Evolutionary conservation across 2,329 filamentous ascomycete species (phyloP), one percentile per base, ranked within the genome.

Genomic region (Aspergillus japonicus): DNA sequence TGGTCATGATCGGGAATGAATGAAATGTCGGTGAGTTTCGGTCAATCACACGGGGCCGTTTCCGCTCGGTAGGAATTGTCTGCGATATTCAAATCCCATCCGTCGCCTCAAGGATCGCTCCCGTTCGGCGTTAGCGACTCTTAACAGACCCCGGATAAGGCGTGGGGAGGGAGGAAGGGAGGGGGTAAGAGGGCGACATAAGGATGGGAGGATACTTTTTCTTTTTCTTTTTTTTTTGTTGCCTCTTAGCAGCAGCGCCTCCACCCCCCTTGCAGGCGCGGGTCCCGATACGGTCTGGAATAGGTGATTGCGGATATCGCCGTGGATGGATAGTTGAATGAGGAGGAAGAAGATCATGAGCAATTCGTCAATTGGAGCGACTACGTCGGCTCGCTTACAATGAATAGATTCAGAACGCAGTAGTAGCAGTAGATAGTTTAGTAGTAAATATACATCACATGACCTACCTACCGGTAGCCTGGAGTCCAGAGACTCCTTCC

Each of bases 221-320:
- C 11, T 19, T 42, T 42, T 42, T 42, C 0, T n/a, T n/a, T 42
- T 42, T 6, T 16, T 16, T 42, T n/a, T n/a, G 2, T 6, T 42
- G 11, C 14, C 14, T 2, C 4, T 44, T 19, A 44, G n/a, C 39
- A 44, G 39, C 39, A 16, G 6, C 12, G 11, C 12, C 35, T 23
- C 23, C 23, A 23, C 12, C 23, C 52, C 26, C 52, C 52, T 47
- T 54, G 52, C 52, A 54, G 52, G 52, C 33, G 21, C 26, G 31
- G 42, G 52, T 44, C 47, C 47, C 39, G 24, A 54, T 47, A 47
- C 52, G 39, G 52, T 54, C 52, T 54, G 52, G 39, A 54, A 54
- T 54, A 54, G 52, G 52, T 19, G 35, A 47, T 31, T 47, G 52
- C 39, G 35, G 24, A 47, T 12, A 44, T 31, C 24, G 52, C 33